Evolutionary conservation across 306 rosid species (phyloP).

Genomic region (Corylus heterophylla): DNA sequence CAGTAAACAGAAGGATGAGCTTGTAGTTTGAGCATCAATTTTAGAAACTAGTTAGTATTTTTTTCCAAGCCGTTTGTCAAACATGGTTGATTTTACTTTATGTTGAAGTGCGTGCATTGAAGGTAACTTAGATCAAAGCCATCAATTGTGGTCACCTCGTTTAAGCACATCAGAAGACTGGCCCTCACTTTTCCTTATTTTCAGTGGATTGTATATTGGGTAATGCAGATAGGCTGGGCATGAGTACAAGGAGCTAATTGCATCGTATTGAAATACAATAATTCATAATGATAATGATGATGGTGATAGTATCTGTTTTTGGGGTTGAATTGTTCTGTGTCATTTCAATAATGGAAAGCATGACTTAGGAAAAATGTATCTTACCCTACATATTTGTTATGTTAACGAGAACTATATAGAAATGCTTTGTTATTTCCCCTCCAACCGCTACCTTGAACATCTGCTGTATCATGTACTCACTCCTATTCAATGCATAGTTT

Average conservation of each 20-base stretch:
- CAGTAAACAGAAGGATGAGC: not conserved
- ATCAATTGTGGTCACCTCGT: not conserved
- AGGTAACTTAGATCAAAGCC: not conserved
- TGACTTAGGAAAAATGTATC: not conserved
- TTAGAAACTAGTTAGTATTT: not conserved
- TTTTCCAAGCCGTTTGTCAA: not conserved
- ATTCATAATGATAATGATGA: not conserved
- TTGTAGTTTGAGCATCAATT: not conserved
- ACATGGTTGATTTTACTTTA: not conserved
- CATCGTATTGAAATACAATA: not conserved
- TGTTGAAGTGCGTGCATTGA: slow-evolving; percentile 4
- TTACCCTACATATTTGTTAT: not conserved
- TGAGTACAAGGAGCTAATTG: not conserved
- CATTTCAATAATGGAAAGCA: not conserved
- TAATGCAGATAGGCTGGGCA: not conserved
- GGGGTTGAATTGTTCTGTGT: not conserved
- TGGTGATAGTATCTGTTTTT: not conserved
- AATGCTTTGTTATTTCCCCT: not conserved
- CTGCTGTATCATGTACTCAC: not conserved
- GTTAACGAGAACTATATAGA: not conserved
- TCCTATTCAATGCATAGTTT: not conserved
- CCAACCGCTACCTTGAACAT: not conserved
- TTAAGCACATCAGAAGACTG: not conserved
- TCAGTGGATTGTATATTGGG: slow-evolving; percentile 4
- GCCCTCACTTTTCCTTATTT: not conserved